A percentile compares a stretch with the other conserved stretches of the same genome.
These are phyloP conservation scores for Solioccasus polychromus DNA, from an alignment of 768 basidiomycete species.

Conservation along the genomic window DNA sequence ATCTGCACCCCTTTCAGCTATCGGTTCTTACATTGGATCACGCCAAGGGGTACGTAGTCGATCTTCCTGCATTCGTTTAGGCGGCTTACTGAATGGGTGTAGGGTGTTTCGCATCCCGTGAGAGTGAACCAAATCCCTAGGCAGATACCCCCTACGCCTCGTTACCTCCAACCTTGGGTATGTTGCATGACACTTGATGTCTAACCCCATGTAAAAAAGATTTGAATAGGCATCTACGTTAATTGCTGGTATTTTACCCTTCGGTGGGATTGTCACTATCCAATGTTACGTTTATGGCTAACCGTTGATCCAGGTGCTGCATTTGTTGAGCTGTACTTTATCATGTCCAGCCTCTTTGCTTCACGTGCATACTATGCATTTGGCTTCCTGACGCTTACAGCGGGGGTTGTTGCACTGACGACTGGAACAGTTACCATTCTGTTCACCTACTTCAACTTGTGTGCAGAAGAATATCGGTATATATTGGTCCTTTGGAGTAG, in stretches of 20 bases:
- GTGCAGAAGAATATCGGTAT: conserved; percentile 91
- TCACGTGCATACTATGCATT: conserved; percentile 94
- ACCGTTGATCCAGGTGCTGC: conserved; percentile 67
- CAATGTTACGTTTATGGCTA: conserved; percentile 3
- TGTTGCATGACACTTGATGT: conserved; percentile 19
- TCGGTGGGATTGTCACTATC: conserved; percentile 49
- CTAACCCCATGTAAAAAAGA: conserved; percentile 10
- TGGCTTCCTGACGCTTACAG: conserved; percentile 89
- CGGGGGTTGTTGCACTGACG: conserved; percentile 77
- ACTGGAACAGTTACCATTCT: conserved; percentile 89
- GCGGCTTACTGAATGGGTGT: conserved; percentile 9
- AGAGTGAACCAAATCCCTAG: conserved; percentile 91
- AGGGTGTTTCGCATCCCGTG: conserved; percentile 80
- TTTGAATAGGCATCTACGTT: conserved; percentile 57
- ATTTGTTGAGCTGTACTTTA: conserved; percentile 93
- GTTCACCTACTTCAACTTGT: conserved; percentile 87
- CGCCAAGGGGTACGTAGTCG: conserved; percentile 71
- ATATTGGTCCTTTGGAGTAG: conserved; percentile 14
- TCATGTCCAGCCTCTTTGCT: conserved; percentile 88
- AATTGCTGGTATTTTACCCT: conserved; percentile 90
- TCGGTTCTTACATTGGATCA: conserved; percentile 84
- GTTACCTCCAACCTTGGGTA: conserved; percentile 82
- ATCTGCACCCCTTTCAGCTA: conserved; percentile 81
- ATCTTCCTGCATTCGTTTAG: not conserved
- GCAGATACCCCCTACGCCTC: conserved; percentile 89